Base-by-base conservation (phyloP, 2,329 filamentous ascomycete genomes). In the Penicillium digitatum region DNA sequence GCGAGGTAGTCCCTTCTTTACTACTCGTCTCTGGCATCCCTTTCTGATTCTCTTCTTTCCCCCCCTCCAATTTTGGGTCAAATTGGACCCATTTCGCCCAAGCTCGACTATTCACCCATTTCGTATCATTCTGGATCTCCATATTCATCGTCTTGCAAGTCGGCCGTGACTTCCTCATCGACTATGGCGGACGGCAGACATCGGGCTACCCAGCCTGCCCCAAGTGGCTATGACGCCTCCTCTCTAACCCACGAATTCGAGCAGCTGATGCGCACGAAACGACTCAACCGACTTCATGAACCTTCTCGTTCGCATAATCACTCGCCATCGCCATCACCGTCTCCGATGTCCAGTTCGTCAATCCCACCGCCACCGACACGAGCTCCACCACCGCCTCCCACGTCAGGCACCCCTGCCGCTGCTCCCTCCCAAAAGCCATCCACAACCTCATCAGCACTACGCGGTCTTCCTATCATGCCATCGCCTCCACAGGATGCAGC, bases 201-300 rank as follows among this genome's bases (percentile, higher is more conserved):
- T 54, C 56, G 52, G 55, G 45, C 60, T 32, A 57, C 62, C 55
- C 67, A 67, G 51, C 69, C 66, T 62, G 64, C 61, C 62, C 64
- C 64, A 50, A 63, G 57, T 43, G 68, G 84, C 66, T 87, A 87
- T 69, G 88, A 91, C 85, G 90, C 91, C 26, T 82, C 84, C 66
- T 89, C 91, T 56, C 78, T 97, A 66, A 87, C 89, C 48, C 78
- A 87, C 66, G 88, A 90, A 69, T 96, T 96, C 73, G 90, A 95
- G 71, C 87, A 91, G 61, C 79, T 95, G 57, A 81, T 97, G 69
- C 87, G 89, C 72, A 90, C 89, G 55, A 92, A 89, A 78, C 85
- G 91, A 72, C 85, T 96, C 79, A 92, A 90, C 71, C 89, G 92
- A 61, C 81, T 96, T 48, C 85, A 87, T 65, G 83, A 85, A 62